Evolutionary conservation across 1,139 yeast species (phyloP).

Genomic region (Lodderomyces oxycetoniae): DNA sequence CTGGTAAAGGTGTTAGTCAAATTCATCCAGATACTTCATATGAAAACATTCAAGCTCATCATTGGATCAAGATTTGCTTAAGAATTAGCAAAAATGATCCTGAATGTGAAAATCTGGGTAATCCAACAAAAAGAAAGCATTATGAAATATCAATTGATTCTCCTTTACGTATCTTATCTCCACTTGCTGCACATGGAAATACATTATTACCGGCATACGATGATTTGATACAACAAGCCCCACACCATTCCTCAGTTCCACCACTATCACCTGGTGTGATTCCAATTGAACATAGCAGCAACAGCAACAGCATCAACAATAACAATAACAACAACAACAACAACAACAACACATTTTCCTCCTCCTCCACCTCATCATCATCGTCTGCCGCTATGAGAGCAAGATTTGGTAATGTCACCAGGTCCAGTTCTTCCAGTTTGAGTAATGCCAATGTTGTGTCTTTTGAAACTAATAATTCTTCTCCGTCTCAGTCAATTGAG

Average conservation of each 20-base stretch:
- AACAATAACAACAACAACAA: not conserved
- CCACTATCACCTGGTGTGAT: conserved; percentile 51
- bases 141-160: conserved; percentile 91
- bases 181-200: conserved; percentile 66
- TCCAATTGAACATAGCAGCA: conserved; percentile 34
- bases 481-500: conserved; percentile 11
- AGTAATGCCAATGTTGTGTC: not conserved
- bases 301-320: not conserved
- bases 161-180: conserved; percentile 73
- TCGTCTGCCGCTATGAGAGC: not conserved
- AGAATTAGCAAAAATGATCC: conserved; percentile 65
- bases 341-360: not conserved
- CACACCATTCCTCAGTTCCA: no score
- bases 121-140: conserved; percentile 65
- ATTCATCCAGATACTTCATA: conserved; percentile 83
- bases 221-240: conserved; percentile 20
- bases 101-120: no score
- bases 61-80: conserved; percentile 87
- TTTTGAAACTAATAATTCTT: not conserved
- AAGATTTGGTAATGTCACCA: conserved; percentile 3
- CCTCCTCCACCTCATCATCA: not conserved
- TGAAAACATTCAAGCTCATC: conserved; percentile 76
- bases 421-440: conserved; percentile 4
- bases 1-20: conserved; percentile 36
- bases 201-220: conserved; percentile 60